Base-by-base conservation (phyloP, 352 stramenopile species). In the Globisporangium paddicum region DNA sequence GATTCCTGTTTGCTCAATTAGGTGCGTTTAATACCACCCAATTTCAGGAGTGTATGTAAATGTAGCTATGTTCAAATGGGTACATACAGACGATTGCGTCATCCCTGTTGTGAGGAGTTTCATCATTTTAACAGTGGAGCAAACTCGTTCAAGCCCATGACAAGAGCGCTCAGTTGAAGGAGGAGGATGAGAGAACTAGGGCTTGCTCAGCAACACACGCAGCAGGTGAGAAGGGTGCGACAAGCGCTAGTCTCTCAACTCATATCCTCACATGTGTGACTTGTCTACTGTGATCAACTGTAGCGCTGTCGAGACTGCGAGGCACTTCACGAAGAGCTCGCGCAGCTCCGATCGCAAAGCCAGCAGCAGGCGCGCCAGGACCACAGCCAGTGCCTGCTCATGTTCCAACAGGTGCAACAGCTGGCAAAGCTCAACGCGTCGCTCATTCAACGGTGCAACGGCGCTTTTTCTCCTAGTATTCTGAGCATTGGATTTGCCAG, bases 401-500 rank as follows among this genome's bases (percentile, higher is more conserved):
- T 86, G 62, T 78, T 68, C 42, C 66, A 79, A 37, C 69, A 77
- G 23, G 73, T 86, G 63, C 62, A 86, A 60, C 60, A 64, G 25
- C 63, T 86, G 25, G 73, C 68, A 32, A 57, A 49, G 14, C 60
- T 83, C 16, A 83, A 83, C 32, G 34, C 63, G 30, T 59, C 64
- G 16, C 47, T 76, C 0, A 21, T 55, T 9, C 32, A 50, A 2
- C 21, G 48, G 0, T 61, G 35, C 7, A 63, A 50, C 0, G 32
- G n/a, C 46, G 7, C 46, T 21, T 4, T 2, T 21, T 5, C 23
- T 16, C 5, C 3, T 4, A 34, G 11, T 5, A 28, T 13, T n/a
- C 21, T 41, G 30, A 49, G 37, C 23, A 38, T 18, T 9, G 19
- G 13, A 7, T 5, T 9, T 14, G 10, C 19, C 11, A 44, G 1